phyloP scores from a whole-genome alignment of 1,284 basidiomycete species.

The Sparassis latifolia region DNA sequence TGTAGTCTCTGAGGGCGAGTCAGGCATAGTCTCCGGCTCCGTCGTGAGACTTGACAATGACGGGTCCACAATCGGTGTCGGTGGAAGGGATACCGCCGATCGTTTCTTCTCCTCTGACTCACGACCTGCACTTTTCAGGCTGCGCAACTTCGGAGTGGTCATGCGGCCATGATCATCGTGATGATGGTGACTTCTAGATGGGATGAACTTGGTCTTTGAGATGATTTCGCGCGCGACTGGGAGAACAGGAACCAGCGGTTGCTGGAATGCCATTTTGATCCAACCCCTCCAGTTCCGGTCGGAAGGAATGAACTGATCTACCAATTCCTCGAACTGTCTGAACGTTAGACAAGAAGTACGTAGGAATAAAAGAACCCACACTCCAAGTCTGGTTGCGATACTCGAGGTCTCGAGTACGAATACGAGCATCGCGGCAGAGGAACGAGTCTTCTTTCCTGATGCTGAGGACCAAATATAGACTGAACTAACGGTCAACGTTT shows the following conservation, averaged over 20 bases:
- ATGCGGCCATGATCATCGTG: conserved; percentile 14
- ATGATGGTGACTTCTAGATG: conserved; percentile 31
- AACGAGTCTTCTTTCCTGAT: conserved; percentile 68
- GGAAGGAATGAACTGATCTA: conserved; percentile 75
- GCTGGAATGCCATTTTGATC: conserved; percentile 78
- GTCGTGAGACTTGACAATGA: conserved; percentile 11
- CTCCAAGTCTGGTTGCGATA: conserved; percentile 88
- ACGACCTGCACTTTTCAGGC: conserved; percentile 6
- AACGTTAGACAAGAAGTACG: conserved; percentile 2
- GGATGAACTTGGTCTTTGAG: conserved; percentile 67
- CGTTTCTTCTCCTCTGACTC: neutral
- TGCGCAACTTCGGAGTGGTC: conserved; percentile 13
- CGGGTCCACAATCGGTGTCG: neutral
- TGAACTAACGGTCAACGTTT: conserved; percentile 17
- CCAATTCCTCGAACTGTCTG: conserved; percentile 71
- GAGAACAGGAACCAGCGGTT: conserved; percentile 64
- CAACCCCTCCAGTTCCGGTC: conserved; percentile 72
- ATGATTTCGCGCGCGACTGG: conserved; percentile 70
- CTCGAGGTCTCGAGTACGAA: conserved; percentile 68
- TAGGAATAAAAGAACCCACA: conserved; percentile 36
- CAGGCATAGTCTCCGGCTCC: conserved; percentile 13
- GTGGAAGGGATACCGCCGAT: neutral
- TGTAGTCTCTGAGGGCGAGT: conserved; percentile 7
- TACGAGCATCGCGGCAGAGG: conserved; percentile 66
- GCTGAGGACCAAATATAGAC: conserved; percentile 62